A percentile compares a stretch with the other conserved stretches of the same genome.
Evolutionary conservation across 352 stramenopile genomes (phyloP).

Genomic region (Lagenidium giganteum): DNA sequence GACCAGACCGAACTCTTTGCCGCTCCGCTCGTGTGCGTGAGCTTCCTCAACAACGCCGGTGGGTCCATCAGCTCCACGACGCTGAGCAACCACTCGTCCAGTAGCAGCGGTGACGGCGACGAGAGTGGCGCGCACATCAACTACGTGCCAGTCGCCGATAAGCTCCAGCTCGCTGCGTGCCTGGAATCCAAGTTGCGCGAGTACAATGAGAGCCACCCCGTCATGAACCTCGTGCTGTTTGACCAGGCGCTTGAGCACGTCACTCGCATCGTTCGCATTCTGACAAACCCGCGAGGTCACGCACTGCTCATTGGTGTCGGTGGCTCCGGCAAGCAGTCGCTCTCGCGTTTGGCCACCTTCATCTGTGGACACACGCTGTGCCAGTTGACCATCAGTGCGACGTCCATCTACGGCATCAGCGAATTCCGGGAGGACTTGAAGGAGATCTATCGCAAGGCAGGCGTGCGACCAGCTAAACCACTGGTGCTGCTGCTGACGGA

Average conservation of each 20-base stretch:
- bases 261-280: conserved; percentile 80
- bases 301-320: conserved; percentile 83
- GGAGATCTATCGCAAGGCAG: conserved; percentile 84
- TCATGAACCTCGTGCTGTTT: conserved; percentile 92
- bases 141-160: conserved; percentile 53
- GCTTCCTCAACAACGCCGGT: conserved; percentile 31
- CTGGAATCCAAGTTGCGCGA: conserved; percentile 63
- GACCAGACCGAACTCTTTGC: conserved; percentile 70
- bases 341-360: conserved; percentile 86
- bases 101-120: not conserved
- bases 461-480: conserved; percentile 78
- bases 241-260: conserved; percentile 89
- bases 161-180: conserved; percentile 35
- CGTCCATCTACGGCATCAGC: conserved; percentile 52
- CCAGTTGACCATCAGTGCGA: conserved; percentile 55
- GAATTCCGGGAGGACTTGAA: conserved; percentile 90
- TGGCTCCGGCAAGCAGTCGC: conserved; percentile 86
- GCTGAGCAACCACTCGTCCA: conserved; percentile 5
- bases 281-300: conserved; percentile 72
- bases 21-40: conserved; percentile 59
- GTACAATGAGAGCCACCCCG: conserved; percentile 92
- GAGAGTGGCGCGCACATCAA: conserved; percentile 11
- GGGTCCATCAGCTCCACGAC: conserved; percentile 2
- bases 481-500: conserved; percentile 89
- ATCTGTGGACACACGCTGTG: conserved; percentile 73